A percentile compares a stretch with the other conserved stretches of the same genome.
These are phyloP conservation scores for Nemania sp. DNA, from an alignment of 2,329 filamentous ascomycete genomes.

Conservation along the genomic window DNA sequence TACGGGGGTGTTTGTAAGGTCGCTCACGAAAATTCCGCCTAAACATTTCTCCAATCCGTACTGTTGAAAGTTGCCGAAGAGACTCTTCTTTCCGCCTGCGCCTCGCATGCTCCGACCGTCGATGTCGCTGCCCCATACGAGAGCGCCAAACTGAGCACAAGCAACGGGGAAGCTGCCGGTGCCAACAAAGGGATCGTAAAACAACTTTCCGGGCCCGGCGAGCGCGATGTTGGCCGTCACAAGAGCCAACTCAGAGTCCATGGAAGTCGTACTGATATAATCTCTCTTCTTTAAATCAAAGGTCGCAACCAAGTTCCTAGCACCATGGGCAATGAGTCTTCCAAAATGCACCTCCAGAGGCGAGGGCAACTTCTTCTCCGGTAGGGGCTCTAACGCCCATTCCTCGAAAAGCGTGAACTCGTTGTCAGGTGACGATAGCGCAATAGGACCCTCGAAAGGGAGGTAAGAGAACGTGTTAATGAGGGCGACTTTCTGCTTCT, in stretches of 20 bases:
- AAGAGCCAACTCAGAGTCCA: slow-evolving; percentile 93
- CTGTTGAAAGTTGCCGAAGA: slow-evolving; percentile 77
- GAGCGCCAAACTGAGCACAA: slow-evolving; percentile 85
- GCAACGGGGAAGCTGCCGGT: slow-evolving; percentile 93
- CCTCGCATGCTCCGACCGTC: slow-evolving; percentile 89
- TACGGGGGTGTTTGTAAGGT: slow-evolving; percentile 86
- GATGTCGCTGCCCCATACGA: slow-evolving; percentile 87
- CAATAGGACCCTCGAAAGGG: slow-evolving; percentile 76
- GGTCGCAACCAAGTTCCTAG: slow-evolving; percentile 68
- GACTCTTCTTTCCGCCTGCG: slow-evolving; percentile 56
- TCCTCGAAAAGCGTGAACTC: slow-evolving; percentile 84
- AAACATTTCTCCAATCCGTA: slow-evolving; percentile 71
- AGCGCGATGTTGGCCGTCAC: slow-evolving; percentile 90
- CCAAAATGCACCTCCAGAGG: slow-evolving; percentile 72
- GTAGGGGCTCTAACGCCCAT: slow-evolving; percentile 64
- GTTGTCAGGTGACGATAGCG: slow-evolving; percentile 73
- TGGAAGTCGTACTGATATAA: slow-evolving; percentile 95
- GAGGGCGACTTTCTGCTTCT: slow-evolving; percentile 67
- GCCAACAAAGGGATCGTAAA: slow-evolving; percentile 95
- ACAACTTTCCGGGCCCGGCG: slow-evolving; percentile 79
- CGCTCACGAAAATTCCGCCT: slow-evolving; percentile 80
- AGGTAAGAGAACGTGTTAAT: slow-evolving; percentile 85
- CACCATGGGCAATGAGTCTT: slow-evolving; percentile 68
- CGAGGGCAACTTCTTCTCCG: slow-evolving; percentile 49
- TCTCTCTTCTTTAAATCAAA: slow-evolving; percentile 91